A percentile compares a stretch with the other conserved stretches of the same genome.
Evolutionary conservation across 768 basidiomycete genomes (phyloP).

Genomic region (Lactarius tabidus): DNA sequence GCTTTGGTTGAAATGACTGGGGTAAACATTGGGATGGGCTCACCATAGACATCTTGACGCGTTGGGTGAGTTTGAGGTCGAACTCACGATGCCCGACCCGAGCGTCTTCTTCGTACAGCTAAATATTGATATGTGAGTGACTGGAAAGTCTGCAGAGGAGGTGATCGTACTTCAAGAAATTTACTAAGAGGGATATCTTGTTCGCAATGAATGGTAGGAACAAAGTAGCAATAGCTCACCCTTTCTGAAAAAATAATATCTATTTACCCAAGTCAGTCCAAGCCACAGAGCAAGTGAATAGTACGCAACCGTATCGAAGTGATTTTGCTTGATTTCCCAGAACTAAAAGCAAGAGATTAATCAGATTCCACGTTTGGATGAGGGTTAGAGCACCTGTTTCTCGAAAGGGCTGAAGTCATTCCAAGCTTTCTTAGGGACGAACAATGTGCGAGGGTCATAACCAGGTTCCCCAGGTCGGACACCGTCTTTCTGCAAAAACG

Average conservation of each 20-base stretch:
- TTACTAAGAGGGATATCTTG: constrained; percentile 46
- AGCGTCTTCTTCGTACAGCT: constrained; percentile 95
- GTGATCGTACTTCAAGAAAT: constrained; percentile 61
- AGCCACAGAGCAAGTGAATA: constrained; percentile 26
- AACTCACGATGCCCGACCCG: constrained; percentile 90
- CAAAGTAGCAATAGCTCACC: constrained; percentile 41
- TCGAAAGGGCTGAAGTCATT: constrained; percentile 90
- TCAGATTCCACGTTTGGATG: background rate
- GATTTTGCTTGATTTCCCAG: constrained; percentile 90
- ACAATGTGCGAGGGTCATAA: constrained; percentile 88
- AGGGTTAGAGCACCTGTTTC: constrained; percentile 51
- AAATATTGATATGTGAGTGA: background rate
- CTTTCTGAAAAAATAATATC: constrained; percentile 98
- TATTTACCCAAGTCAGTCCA: constrained; percentile 29
- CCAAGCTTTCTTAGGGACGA: constrained; percentile 76
- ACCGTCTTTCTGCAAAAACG: constrained; percentile 63
- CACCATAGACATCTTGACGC: constrained; percentile 99
- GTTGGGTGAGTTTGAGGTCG: constrained; percentile 83
- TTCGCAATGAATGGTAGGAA: background rate
- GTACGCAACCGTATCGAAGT: constrained; percentile 79
- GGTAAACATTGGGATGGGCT: constrained; percentile 21
- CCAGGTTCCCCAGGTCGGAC: constrained; percentile 71
- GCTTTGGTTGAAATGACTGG: background rate
- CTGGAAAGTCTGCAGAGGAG: background rate
- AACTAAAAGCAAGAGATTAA: constrained; percentile 27